These are phyloP conservation scores for Fusarium irregulare DNA, from an alignment of 2,329 filamentous ascomycete genomes.

Conservation along the genomic window DNA sequence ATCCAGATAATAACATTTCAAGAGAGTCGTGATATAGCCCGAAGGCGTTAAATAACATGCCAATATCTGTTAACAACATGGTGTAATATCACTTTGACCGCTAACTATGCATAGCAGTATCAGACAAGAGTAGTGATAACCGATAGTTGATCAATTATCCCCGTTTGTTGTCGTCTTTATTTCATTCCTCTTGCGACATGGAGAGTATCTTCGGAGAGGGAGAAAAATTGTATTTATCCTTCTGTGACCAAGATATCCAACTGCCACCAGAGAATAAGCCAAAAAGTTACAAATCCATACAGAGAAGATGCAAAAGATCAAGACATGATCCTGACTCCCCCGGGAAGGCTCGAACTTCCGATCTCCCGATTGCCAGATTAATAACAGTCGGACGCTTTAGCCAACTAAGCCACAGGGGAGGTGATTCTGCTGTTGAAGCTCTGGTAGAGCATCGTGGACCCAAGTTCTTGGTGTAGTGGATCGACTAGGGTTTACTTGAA, in stretches of 20 bases:
- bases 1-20: neutral
- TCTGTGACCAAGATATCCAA: neutral
- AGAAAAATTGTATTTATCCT: neutral
- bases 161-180: neutral
- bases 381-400: slow-evolving; percentile 44
- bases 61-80: neutral
- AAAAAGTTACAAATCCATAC: neutral
- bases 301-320: neutral
- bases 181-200: neutral
- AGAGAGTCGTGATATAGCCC: neutral
- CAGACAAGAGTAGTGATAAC: neutral
- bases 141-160: neutral
- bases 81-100: neutral
- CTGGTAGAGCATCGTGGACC: neutral
- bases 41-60: neutral
- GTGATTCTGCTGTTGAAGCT: neutral
- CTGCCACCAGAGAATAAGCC: neutral
- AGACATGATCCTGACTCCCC: slow-evolving; percentile 28
- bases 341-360: slow-evolving; percentile 48
- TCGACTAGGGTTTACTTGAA: neutral
- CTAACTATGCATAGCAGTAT: neutral
- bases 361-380: slow-evolving; percentile 43
- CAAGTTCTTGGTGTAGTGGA: slow-evolving; percentile 8
- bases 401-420: slow-evolving; percentile 44
- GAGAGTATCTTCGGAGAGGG: neutral